Evolutionary conservation across 192 early-diverging fungal species (phyloP), one percentile per base, ranked within the genome.

Genomic region (Linnemannia zychae): DNA sequence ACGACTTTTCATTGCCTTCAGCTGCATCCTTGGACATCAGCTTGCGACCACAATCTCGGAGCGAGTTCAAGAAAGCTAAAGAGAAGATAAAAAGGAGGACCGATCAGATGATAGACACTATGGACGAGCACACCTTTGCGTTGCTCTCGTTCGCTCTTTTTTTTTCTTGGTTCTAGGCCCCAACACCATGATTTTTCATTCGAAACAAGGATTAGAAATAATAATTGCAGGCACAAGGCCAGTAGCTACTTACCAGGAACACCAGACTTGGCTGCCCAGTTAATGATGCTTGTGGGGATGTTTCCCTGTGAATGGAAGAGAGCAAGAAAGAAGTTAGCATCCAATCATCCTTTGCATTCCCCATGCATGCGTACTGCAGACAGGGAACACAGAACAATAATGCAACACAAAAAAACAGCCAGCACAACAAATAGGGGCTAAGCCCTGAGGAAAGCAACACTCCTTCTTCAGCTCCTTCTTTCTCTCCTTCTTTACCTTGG

Each of bases 191-290:
- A 28, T 71, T 44, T 44, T 44, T 44, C 9, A 6, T 44, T 3
- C 40, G 24, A 72, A 13, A 5, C 52, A 57, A 57, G 53, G 53
- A 63, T 63, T 63, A 15, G 28, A 31, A 63, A 31, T 28, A 2
- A 28, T 13, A 63, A 31, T 28, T 60, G 28, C 0, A 57, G n/a
- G 7, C n/a, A 70, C 33, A 38, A 31, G 33, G 13, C n/a, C n/a
- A n/a, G n/a, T n/a, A n/a, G 34, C 7, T 0, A 67, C 74, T n/a
- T 44, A 81, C 80, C 80, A 38, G 86, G 86, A n/a, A 87, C 86
- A 38, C 82, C 82, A 34, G 86, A 84, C 68, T 79, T 84, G 33
- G 86, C 86, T 50, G 81, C 86, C 86, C 86, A 87, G 52, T 87
- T 87, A 49, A 87, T 87, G 16, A 87, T 83, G 15, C 82, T 71